Evolutionary conservation across 2,329 filamentous ascomycete genomes (phyloP), one percentile per base, ranked within the genome.

Genomic region (Fusarium denticulatum): DNA sequence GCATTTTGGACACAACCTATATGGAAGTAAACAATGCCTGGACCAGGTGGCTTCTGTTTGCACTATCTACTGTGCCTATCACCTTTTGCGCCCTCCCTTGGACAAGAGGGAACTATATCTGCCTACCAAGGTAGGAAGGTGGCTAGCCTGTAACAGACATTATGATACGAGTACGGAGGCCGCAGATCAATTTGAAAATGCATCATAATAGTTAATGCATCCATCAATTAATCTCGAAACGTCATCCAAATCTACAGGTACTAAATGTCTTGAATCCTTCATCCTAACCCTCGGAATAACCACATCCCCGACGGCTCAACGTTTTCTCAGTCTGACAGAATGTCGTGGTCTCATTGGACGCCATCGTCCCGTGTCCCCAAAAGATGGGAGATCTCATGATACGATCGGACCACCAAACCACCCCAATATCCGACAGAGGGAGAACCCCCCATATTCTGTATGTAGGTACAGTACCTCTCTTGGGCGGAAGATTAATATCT

Each of bases 351-450:
- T 71, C 39, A 71, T 73, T 73, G 71, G 71, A 45, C 49, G 24
- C 37, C 49, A 56, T 53, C 14, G 45, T 64, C 64, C 57, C 49
- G 39, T 60, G 59, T 50, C 39, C 40, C 24, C 46, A 52, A 66
- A 45, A 42, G 34, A 45, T 14, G 46, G 52, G 57, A 73, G 62
- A 73, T 67, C 66, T 73, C 62, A 73, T 72, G 71, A 64, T 72
- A 64, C 62, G 67, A 73, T 72, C 71, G 71, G 71, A 61, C 71
- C 58, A 71, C 30, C 56, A 50, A 34, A 59, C 56, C 56, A 50
- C 42, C 50, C 50, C 36, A 60, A 68, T 68, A 60, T 58, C 71
- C 58, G 71, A 67, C 70, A 57, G 52, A 62, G 24, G 40, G 22
- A 28, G 43, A 47, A 46, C 56, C 53, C 57, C 14, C 52, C 39